Evolutionary conservation across 148 eudicot species (phyloP).

Genomic region (Tetragonia tetragonoides): DNA sequence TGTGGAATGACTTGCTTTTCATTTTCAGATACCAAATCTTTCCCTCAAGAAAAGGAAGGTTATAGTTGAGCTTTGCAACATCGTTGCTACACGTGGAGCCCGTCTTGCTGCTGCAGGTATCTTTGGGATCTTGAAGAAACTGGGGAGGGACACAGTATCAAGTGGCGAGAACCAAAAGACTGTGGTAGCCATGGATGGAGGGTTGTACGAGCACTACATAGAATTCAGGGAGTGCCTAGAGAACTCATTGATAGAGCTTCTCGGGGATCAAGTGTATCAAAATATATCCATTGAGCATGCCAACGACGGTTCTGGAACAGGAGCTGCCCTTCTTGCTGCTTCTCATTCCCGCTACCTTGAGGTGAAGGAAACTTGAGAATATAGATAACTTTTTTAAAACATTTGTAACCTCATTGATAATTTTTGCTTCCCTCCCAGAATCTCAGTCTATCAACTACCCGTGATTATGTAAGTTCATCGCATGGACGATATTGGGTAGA

Average conservation of each 20-base stretch:
- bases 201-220: conserved; percentile 68
- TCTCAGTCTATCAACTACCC: background rate
- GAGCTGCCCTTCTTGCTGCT: conserved; percentile 82
- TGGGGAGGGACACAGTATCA: conserved; percentile 47
- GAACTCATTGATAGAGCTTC: conserved; percentile 47
- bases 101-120: conserved; percentile 73
- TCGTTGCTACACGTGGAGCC: conserved; percentile 70
- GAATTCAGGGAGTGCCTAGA: conserved; percentile 59
- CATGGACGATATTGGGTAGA: background rate
- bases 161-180: conserved; percentile 40
- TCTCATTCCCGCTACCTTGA: conserved; percentile 55
- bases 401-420: conserved; percentile 4
- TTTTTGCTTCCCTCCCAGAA: conserved; percentile 12
- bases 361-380: conserved; percentile 13
- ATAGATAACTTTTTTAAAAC: background rate
- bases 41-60: conserved; percentile 58
- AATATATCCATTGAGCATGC: conserved; percentile 47
- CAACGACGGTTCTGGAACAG: conserved; percentile 74
- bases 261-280: conserved; percentile 46
- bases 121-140: conserved; percentile 58
- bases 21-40: conserved; percentile 48
- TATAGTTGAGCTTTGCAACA: conserved; percentile 57
- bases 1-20: background rate
- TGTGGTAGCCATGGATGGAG: conserved; percentile 72
- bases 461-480: background rate